These are phyloP conservation scores for Arachis hypogaea DNA, from an alignment of 306 rosid genomes.

Conservation along the genomic window DNA sequence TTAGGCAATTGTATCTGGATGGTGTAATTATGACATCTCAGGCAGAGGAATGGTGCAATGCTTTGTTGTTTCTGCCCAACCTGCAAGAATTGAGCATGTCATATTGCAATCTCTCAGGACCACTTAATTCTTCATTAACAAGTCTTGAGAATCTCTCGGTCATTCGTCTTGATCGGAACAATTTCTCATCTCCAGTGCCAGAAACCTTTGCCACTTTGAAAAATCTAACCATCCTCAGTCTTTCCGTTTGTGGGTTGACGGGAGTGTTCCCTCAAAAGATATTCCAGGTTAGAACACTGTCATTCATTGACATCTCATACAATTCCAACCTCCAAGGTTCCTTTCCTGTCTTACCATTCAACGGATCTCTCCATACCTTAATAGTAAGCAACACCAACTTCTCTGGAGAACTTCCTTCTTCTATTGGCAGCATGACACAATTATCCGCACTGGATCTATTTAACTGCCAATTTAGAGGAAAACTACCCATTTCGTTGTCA, in stretches of 20 bases:
- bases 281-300: constrained; percentile 30
- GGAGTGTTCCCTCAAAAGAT: constrained; percentile 46
- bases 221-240: constrained; percentile 30
- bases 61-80: background rate
- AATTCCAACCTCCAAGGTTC: constrained; percentile 38
- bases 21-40: constrained; percentile 46
- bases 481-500: constrained; percentile 29
- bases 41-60: constrained; percentile 54
- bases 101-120: constrained; percentile 30
- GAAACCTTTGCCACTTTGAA: constrained; percentile 28
- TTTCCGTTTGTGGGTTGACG: constrained; percentile 14
- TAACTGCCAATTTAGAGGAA: background rate
- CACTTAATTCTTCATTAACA: constrained; percentile 33
- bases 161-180: constrained; percentile 36
- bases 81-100: constrained; percentile 44
- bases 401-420: constrained; percentile 43
- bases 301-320: constrained; percentile 37
- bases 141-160: constrained; percentile 37
- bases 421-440: too few species aligned
- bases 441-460: too few species aligned
- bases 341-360: constrained; percentile 33
- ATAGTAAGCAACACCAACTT: constrained; percentile 38
- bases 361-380: constrained; percentile 38
- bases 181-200: constrained; percentile 44
- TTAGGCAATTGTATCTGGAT: constrained; percentile 55